phyloP scores from a whole-genome alignment of 495 filamentous ascomycete species.

The Thermothielavioides terrestris region DNA sequence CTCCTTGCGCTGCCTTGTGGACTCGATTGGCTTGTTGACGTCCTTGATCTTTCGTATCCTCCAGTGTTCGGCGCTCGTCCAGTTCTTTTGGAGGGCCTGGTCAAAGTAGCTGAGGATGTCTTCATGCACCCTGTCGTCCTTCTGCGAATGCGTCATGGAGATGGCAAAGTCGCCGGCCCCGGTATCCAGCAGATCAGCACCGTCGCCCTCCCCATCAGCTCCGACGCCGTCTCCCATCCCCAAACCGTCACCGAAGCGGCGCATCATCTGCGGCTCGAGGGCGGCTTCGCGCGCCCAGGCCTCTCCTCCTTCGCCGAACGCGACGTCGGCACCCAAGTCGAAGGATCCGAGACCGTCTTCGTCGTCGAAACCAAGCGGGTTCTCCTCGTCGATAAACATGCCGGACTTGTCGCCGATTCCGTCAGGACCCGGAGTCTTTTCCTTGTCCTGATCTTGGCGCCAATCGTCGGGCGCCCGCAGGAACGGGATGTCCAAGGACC shows the following conservation, averaged over 20 bases:
- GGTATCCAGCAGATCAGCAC: conserved; percentile 50
- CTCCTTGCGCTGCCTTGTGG: conserved; percentile 65
- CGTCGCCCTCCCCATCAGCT: conserved; percentile 52
- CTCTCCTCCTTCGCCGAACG: conserved; percentile 70
- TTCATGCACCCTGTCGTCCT: conserved; percentile 61
- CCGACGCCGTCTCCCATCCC: conserved; percentile 43
- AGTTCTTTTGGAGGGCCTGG: conserved; percentile 88
- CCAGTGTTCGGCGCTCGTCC: conserved; percentile 99
- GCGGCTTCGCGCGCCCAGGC: conserved; percentile 62
- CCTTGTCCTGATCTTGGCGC: conserved; percentile 55
- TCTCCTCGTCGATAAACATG: conserved; percentile 76
- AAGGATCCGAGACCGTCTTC: conserved; percentile 71
- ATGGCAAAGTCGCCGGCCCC: conserved; percentile 58
- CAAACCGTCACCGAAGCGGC: conserved; percentile 47
- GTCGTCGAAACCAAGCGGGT: conserved; percentile 70
- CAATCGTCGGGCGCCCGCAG: conserved; percentile 83
- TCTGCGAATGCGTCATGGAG: conserved; percentile 55
- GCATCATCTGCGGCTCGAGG: conserved; percentile 53
- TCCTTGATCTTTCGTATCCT: conserved; percentile 91
- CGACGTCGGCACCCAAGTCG: conserved; percentile 57
- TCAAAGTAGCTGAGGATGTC: conserved; percentile 97
- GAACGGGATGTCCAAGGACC: conserved; percentile 84
- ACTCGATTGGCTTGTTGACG: conserved; percentile 50
- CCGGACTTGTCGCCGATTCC: conserved; percentile 60
- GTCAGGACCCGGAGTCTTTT: conserved; percentile 40